These are phyloP conservation scores for Globisporangium ultimum DNA, from an alignment of 352 stramenopile genomes.

Conservation along the genomic window DNA sequence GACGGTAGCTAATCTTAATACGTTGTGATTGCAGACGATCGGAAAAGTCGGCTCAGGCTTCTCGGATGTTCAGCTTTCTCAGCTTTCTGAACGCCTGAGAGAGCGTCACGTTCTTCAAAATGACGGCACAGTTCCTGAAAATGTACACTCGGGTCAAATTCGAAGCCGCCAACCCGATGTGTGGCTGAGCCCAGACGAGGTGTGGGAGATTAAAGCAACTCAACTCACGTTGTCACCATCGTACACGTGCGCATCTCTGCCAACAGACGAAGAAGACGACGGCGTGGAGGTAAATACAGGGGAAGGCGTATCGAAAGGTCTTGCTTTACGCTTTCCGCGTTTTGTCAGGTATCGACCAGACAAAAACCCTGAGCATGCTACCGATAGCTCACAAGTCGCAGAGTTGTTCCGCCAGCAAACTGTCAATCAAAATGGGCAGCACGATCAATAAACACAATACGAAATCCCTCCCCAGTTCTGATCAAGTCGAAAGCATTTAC, in stretches of 20 bases:
- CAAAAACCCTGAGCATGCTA: constrained; percentile 95
- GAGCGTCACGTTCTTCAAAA: constrained; percentile 32
- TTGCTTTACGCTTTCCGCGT: constrained; percentile 98
- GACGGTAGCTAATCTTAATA: background rate
- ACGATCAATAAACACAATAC: background rate
- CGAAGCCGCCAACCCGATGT: constrained; percentile 82
- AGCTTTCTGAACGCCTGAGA: constrained; percentile 55
- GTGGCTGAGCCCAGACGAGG: constrained; percentile 92
- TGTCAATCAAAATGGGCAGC: constrained; percentile 9
- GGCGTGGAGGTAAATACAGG: constrained; percentile 5
- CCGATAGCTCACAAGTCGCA: constrained; percentile 91
- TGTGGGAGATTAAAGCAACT: constrained; percentile 99
- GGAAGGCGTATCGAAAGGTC: constrained; percentile 51
- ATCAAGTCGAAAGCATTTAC: background rate
- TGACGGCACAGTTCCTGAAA: constrained; percentile 48
- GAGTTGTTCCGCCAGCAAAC: constrained; percentile 59
- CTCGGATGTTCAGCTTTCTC: constrained; percentile 92
- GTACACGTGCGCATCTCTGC: constrained; percentile 89
- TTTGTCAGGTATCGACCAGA: constrained; percentile 95
- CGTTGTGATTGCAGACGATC: constrained; percentile 44
- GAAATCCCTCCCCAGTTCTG: background rate
- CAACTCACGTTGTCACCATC: constrained; percentile 96
- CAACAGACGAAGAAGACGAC: constrained; percentile 2
- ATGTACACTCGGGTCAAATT: constrained; percentile 37
- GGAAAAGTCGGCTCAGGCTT: constrained; percentile 97